Evolutionary conservation across 2,329 filamentous ascomycete genomes (phyloP), one percentile per base, ranked within the genome.

Genomic region (Spiromastix sp.): DNA sequence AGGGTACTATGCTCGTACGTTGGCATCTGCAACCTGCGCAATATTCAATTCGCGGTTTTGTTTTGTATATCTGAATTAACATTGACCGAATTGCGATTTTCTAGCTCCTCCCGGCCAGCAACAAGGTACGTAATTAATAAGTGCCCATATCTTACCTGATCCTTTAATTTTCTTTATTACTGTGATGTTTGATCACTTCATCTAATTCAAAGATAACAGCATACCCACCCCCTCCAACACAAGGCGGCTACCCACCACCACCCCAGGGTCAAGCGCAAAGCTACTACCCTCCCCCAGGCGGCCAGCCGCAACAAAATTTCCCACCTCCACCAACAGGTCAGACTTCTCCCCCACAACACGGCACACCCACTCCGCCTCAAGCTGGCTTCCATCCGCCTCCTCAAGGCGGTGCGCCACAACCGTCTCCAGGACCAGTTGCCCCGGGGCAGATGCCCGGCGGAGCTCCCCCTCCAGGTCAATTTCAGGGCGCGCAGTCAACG

Each of bases 401-500:
- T 19, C 48, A 48, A 3, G n/a, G n/a, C n/a, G n/a, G n/a, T n/a
- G n/a, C n/a, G n/a, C n/a, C n/a, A n/a, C 45, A 48, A 26, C 30
- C 36, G 4, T 45, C 43, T 24, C 47, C 34, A 16, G 45, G 6
- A 42, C 45, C 20, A 48, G 44, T 28, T 44, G 30, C 18, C 18
- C 9, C 49, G 12, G 40, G 48, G 6, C 45, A 44, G 30, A 46
- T 63, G 11, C 56, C 61, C 2, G 62, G 63, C 13, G 63, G 62
- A 10, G 64, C 66, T 0, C 62, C 69, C 2, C 40, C 64, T 3
- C 54, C 57, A 22, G 63, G 62, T 3, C 71, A 81, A 38, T 86
- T 89, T 44, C 56, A 68, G 4, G 83, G 82, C 19, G 76, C 72
- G 0, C 60, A 61, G 20, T 65, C 77, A 3, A 74, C 79, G 1